A percentile compares a stretch with the other conserved stretches of the same genome.
Evolutionary conservation across 169 alveolate species (phyloP).

Genomic region (Plasmodium gonderi): DNA sequence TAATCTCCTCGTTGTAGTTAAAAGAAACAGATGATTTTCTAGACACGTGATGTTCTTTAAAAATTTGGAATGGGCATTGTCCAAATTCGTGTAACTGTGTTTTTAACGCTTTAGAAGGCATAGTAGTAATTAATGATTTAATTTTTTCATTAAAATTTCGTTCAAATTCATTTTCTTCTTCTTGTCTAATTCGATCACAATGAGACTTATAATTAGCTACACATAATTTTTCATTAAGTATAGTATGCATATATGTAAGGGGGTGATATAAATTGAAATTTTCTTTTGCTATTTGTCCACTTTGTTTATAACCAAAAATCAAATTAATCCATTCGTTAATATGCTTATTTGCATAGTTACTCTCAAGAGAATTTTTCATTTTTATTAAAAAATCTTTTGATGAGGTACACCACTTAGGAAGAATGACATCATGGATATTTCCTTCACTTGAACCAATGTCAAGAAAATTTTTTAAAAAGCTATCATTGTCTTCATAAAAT

Average conservation of each 20-base stretch:
- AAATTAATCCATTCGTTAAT: constrained; percentile 97
- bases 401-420: constrained; percentile 90
- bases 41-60: constrained; percentile 87
- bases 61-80: constrained; percentile 90
- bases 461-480: constrained; percentile 90
- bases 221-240: constrained; percentile 65
- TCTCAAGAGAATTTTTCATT: constrained; percentile 95
- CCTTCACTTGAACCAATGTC: constrained; percentile 84
- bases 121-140: constrained; percentile 76
- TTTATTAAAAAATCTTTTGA: constrained; percentile 82
- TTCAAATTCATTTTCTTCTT: constrained; percentile 24
- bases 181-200: constrained; percentile 67
- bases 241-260: constrained; percentile 87
- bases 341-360: constrained; percentile 92
- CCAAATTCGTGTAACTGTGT: constrained; percentile 92
- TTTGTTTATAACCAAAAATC: constrained; percentile 95
- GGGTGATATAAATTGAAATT: constrained; percentile 91
- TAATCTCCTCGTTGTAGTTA: background rate
- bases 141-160: constrained; percentile 77
- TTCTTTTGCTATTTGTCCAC: constrained; percentile 77
- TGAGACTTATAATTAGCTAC: background rate
- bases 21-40: background rate
- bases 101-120: constrained; percentile 87
- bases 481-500: constrained; percentile 89
- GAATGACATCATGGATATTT: constrained; percentile 86